phyloP scores from a whole-genome alignment of 139 green algal species.

The Picochlorum costavermella region DNA sequence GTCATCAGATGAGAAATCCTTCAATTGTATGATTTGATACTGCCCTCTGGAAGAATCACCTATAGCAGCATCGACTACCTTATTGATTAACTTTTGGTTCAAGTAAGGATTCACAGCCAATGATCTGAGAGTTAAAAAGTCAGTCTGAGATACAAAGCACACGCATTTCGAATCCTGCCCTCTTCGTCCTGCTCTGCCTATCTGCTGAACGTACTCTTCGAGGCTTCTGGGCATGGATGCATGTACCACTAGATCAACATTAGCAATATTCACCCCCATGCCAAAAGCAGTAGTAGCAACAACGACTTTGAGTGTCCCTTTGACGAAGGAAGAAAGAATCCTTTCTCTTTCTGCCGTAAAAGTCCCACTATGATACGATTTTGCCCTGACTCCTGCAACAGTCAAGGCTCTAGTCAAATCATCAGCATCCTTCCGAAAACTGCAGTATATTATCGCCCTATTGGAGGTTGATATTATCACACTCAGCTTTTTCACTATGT shows the following conservation, averaged over 20 bases:
- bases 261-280: conserved; percentile 59
- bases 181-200: conserved; percentile 60
- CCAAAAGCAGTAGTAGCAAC: conserved; percentile 72
- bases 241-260: conserved; percentile 64
- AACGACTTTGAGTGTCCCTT: conserved; percentile 44
- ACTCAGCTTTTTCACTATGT: neutral
- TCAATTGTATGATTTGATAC: conserved; percentile 17
- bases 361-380: conserved; percentile 61
- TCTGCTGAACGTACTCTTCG: conserved; percentile 88
- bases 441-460: conserved; percentile 66
- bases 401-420: conserved; percentile 47
- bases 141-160: conserved; percentile 52
- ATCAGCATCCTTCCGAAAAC: conserved; percentile 61
- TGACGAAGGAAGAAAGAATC: conserved; percentile 48
- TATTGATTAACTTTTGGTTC: conserved; percentile 27
- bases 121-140: conserved; percentile 50
- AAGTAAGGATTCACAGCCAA: conserved; percentile 34
- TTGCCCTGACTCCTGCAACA: conserved; percentile 33
- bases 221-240: conserved; percentile 61
- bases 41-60: conserved; percentile 3
- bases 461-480: conserved; percentile 20
- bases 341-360: conserved; percentile 33
- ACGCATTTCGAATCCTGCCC: conserved; percentile 47
- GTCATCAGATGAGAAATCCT: conserved; percentile 48
- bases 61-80: conserved; percentile 42